Conservation (phyloP, 2,329 filamentous ascomycete genomes). For the Daldinia sp. region DNA sequence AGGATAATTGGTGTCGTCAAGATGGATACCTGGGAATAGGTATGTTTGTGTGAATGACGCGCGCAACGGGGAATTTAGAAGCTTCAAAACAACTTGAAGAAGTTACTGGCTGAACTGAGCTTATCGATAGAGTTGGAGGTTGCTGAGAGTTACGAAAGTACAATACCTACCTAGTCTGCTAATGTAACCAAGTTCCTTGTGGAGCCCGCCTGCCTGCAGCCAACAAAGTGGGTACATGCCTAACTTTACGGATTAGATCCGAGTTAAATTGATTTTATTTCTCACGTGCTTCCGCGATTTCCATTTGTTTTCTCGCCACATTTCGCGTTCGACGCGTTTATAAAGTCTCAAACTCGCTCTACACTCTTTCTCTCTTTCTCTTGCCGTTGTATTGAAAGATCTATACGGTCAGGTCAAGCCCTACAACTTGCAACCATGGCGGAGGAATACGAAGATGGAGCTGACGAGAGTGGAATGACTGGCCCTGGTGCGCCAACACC, state of each 20-base stretch:
- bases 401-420: slow-evolving; percentile 1
- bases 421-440: slow-evolving; percentile 55
- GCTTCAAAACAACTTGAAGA: slow-evolving; percentile 30
- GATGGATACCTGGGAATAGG: not conserved
- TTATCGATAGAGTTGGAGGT: slow-evolving; percentile 35
- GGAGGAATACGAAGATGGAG: slow-evolving; percentile 76
- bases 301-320: slow-evolving; percentile 45
- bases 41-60: slow-evolving; percentile 15
- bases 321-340: slow-evolving; percentile 44
- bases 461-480: slow-evolving; percentile 79
- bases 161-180: too few species aligned
- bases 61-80: slow-evolving; percentile 24
- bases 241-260: not conserved
- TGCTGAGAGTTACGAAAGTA: slow-evolving; percentile 7
- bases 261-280: slow-evolving; percentile 30
- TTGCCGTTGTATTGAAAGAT: not conserved
- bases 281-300: slow-evolving; percentile 50
- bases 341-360: slow-evolving; percentile 10
- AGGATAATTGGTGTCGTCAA: slow-evolving; percentile 37
- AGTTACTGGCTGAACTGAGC: slow-evolving; percentile 17
- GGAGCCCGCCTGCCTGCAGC: not conserved
- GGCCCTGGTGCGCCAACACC: slow-evolving; percentile 96
- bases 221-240: not conserved
- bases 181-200: not conserved
- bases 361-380: not conserved